phyloP scores from a whole-genome alignment of 768 basidiomycete species.

The Psilocybe tampanensis region DNA sequence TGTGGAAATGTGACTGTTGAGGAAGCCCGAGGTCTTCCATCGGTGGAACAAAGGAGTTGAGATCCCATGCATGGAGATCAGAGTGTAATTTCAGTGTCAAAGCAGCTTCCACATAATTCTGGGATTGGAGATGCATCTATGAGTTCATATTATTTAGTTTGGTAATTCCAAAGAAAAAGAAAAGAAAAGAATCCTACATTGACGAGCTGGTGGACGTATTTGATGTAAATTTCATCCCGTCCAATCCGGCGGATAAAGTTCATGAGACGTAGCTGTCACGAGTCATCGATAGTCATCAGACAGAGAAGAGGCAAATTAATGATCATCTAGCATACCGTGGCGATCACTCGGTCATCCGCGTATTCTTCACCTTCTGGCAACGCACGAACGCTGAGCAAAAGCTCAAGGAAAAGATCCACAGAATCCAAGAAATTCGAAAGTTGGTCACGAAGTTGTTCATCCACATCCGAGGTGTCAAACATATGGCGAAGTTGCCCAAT shows the following conservation, averaged over 20 bases:
- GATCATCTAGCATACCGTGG: slow-evolving; percentile 56
- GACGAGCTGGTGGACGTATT: slow-evolving; percentile 94
- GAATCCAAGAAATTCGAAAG: slow-evolving; percentile 86
- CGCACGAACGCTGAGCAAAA: slow-evolving; percentile 83
- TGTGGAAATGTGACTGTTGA: slow-evolving; percentile 90
- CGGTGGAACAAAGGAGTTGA: slow-evolving; percentile 76
- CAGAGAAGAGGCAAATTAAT: slow-evolving; percentile 9
- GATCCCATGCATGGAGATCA: slow-evolving; percentile 90
- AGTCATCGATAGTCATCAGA: slow-evolving; percentile 15
- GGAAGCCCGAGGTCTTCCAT: slow-evolving; percentile 91
- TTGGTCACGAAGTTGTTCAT: slow-evolving; percentile 74
- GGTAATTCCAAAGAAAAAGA: neutral
- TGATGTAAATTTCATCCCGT: slow-evolving; percentile 91
- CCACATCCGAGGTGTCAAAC: slow-evolving; percentile 85
- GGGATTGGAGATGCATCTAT: slow-evolving; percentile 85
- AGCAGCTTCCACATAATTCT: slow-evolving; percentile 93
- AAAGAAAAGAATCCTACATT: slow-evolving; percentile 54
- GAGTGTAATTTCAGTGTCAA: slow-evolving; percentile 92
- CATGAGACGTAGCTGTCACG: slow-evolving; percentile 78
- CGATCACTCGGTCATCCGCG: slow-evolving; percentile 92
- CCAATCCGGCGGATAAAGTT: slow-evolving; percentile 93
- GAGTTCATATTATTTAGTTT: slow-evolving; percentile 18
- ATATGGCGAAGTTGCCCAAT: slow-evolving; percentile 85
- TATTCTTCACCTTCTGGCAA: slow-evolving; percentile 93
- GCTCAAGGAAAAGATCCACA: slow-evolving; percentile 90